Percentiles rank a stretch among this genome's conserved stretches.
Evolutionary conservation across 2,329 filamentous ascomycete species (phyloP).

Genomic region (Neofusicoccum ribis): DNA sequence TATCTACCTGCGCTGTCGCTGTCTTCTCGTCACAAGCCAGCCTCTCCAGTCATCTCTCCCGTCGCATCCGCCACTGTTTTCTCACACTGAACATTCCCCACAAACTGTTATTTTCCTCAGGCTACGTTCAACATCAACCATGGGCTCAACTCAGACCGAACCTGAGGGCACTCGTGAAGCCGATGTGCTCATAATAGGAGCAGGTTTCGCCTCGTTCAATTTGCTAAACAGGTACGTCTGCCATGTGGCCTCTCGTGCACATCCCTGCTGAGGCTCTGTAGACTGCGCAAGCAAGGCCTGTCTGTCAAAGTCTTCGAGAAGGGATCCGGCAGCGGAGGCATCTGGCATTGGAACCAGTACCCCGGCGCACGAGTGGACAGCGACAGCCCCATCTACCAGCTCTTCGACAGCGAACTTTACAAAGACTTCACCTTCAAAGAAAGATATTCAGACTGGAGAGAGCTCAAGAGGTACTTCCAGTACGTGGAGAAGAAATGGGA

Average conservation of each 20-base stretch:
- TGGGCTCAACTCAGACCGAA: not conserved
- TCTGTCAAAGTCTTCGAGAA: constrained; percentile 28
- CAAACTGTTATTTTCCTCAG: too few relatives aligned
- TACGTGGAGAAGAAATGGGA: constrained; percentile 28
- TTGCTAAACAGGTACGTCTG: constrained; percentile 20
- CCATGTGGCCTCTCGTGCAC: not conserved
- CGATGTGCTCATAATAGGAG: constrained; percentile 30
- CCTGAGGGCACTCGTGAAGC: not conserved
- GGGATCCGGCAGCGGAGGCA: constrained; percentile 32
- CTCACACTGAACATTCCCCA: too few relatives aligned
- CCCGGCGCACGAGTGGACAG: constrained; percentile 35
- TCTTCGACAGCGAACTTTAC: constrained; percentile 31
- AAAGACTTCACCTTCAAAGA: constrained; percentile 24
- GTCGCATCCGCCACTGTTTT: not conserved
- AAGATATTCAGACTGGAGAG: constrained; percentile 28
- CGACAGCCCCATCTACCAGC: constrained; percentile 33
- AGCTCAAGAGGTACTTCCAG: constrained; percentile 30
- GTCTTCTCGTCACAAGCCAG: not conserved
- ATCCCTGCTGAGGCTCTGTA: constrained; percentile 12
- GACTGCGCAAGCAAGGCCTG: constrained; percentile 26
- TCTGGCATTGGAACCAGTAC: constrained; percentile 39
- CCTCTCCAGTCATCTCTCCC: not conserved
- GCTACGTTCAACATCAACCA: not conserved
- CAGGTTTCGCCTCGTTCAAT: constrained; percentile 31
- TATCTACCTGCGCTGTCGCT: not conserved